Conservation (phyloP, 75 land plant genomes). For the Pinus albicaulis region DNA sequence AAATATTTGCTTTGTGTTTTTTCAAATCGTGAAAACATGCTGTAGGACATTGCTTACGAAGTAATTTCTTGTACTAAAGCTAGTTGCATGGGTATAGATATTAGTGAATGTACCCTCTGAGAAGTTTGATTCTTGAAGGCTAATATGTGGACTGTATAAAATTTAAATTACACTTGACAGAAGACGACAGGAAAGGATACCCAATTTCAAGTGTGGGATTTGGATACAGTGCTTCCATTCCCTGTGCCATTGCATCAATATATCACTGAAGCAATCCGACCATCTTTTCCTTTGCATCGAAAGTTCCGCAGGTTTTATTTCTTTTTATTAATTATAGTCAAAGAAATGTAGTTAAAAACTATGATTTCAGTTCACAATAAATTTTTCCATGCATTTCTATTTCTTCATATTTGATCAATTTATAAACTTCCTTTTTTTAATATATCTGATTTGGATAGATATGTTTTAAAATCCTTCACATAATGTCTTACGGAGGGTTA, state of each 20-base stretch:
- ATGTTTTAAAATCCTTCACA: too few species aligned
- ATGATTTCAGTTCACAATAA: not conserved
- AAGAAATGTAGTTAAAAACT: not conserved
- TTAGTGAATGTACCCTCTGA: not conserved
- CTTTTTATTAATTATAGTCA: not conserved
- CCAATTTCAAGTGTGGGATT: slow-evolving; percentile 75
- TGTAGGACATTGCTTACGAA: not conserved
- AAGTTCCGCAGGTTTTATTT: slow-evolving; percentile 38
- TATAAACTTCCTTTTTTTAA: too few species aligned
- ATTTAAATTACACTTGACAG: slow-evolving; percentile 4
- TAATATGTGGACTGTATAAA: not conserved
- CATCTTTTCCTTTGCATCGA: slow-evolving; percentile 41
- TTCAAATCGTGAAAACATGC: not conserved
- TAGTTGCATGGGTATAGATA: not conserved
- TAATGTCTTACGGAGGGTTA: too few species aligned
- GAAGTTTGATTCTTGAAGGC: slow-evolving; percentile 2
- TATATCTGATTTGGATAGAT: too few species aligned
- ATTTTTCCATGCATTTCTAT: too few species aligned
- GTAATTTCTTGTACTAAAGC: not conserved
- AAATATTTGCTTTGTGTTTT: not conserved
- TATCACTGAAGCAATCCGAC: slow-evolving; percentile 57
- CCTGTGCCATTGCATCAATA: slow-evolving; percentile 59
- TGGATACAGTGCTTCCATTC: slow-evolving; percentile 83
- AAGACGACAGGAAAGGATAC: slow-evolving; percentile 8
- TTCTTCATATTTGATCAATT: too few species aligned